Conservation (phyloP, 495 filamentous ascomycete genomes). For the Extremus antarcticus region DNA sequence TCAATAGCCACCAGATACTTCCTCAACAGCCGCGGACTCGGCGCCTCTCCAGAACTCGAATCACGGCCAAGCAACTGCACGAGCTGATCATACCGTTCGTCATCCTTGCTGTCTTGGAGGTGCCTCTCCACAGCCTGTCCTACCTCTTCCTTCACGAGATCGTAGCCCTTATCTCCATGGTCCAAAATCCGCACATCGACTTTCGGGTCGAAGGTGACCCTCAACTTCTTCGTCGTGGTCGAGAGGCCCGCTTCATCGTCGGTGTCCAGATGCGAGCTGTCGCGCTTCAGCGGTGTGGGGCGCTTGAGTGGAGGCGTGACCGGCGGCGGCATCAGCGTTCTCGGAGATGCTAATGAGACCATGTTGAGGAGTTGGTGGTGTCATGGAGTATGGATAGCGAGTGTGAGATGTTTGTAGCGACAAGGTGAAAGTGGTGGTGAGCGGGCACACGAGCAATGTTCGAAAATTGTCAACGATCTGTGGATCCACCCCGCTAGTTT, state of each 20-base stretch:
- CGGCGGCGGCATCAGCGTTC: slow-evolving; percentile 14
- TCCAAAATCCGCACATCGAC: slow-evolving; percentile 51
- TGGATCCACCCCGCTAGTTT: too few relatives aligned
- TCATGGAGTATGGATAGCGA: too few relatives aligned
- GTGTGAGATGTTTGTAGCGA: too few relatives aligned
- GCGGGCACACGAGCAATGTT: too few relatives aligned
- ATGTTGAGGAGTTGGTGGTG: too few relatives aligned
- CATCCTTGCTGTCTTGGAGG: slow-evolving; percentile 41
- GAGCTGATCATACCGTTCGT: slow-evolving; percentile 59
- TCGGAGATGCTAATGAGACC: slow-evolving; percentile 18
- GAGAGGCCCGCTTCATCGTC: slow-evolving; percentile 16
- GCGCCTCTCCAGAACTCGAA: slow-evolving; percentile 36
- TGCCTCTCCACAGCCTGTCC: slow-evolving; percentile 60
- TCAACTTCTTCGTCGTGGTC: slow-evolving; percentile 40
- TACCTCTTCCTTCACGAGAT: slow-evolving; percentile 58
- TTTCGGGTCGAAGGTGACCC: slow-evolving; percentile 67
- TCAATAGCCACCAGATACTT: slow-evolving; percentile 69
- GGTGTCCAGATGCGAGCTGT: slow-evolving; percentile 19
- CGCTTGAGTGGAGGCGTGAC: slow-evolving; percentile 9
- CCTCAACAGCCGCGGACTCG: slow-evolving; percentile 47
- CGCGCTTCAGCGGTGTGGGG: slow-evolving; percentile 12
- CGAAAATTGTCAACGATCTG: too few relatives aligned
- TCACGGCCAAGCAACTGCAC: slow-evolving; percentile 53
- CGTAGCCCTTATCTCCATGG: slow-evolving; percentile 46
- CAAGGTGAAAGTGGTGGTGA: too few relatives aligned